phyloP scores from a whole-genome alignment of 2,329 filamentous ascomycete genomes.

The Incumbomyces delicatus region DNA sequence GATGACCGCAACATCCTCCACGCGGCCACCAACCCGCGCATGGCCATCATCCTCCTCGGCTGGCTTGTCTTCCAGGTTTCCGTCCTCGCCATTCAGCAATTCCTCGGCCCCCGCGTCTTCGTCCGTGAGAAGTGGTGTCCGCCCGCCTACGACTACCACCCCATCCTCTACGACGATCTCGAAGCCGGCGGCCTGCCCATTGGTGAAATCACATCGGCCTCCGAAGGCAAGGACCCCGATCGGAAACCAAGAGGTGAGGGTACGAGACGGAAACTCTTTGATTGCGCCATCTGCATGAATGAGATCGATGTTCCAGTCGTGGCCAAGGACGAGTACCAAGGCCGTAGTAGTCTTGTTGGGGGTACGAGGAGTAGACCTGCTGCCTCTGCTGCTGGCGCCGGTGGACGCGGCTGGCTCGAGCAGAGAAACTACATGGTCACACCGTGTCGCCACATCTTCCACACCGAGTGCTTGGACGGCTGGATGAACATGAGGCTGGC shows the following conservation, averaged over 20 bases:
- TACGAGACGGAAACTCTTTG: conserved; percentile 53
- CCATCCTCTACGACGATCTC: conserved; percentile 68
- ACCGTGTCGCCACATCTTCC: conserved; percentile 91
- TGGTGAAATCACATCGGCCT: conserved; percentile 50
- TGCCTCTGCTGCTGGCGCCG: conserved; percentile 25
- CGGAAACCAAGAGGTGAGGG: conserved; percentile 23
- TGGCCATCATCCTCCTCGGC: conserved; percentile 54
- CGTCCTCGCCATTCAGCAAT: conserved; percentile 67
- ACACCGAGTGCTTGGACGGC: conserved; percentile 80
- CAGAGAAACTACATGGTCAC: conserved; percentile 92
- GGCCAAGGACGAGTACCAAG: conserved; percentile 41
- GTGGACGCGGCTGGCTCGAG: conserved; percentile 56
- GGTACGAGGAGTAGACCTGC: conserved; percentile 41
- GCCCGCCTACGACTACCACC: conserved; percentile 81
- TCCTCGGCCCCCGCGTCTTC: conserved; percentile 81
- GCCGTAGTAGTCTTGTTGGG: conserved; percentile 27
- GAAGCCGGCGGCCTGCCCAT: conserved; percentile 71
- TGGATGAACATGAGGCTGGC: conserved; percentile 93
- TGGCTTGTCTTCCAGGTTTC: conserved; percentile 88
- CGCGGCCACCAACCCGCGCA: conserved; percentile 55
- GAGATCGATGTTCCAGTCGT: conserved; percentile 81
- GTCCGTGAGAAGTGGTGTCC: conserved; percentile 59
- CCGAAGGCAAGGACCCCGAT: conserved; percentile 25
- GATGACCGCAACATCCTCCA: conserved; percentile 72
- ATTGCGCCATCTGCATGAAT: conserved; percentile 94